Evolutionary conservation across 2,329 filamentous ascomycete genomes (phyloP), one percentile per base, ranked within the genome.

Genomic region (Colletotrichum sansevieriae): DNA sequence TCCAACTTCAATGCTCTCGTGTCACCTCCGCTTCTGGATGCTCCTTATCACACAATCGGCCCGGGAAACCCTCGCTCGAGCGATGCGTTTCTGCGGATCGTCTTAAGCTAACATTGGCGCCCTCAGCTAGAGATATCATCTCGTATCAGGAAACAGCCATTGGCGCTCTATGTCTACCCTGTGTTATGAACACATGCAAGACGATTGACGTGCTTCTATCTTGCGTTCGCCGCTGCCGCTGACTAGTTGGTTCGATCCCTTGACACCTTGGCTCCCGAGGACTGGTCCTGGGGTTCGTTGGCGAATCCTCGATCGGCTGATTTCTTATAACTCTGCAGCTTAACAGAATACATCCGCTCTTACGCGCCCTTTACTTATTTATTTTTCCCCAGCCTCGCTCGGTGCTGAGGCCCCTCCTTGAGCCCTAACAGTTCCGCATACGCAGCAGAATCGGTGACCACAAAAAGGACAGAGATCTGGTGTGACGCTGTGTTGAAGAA

Each of bases 401-500:
- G 29, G 47, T 44, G 11, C 25, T 43, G 43, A 41, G 7, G 43
- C 10, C 66, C 49, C 25, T 69, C 20, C 20, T 44, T 47, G 33
- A 22, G 20, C 43, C 41, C 62, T 25, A 55, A 41, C 20, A 65
- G 63, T 39, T 66, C 64, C 49, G 49, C 56, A 44, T 56, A 56
- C 56, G 25, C 41, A 29, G 29, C 35, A 61, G 35, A 65, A 55
- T 37, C 39, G 12, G 35, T 49, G 46, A 56, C 33, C 56, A 35
- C 11, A 57, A 49, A 66, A 66, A 33, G 43, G 55, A 22, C 49
- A 13, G 35, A 51, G 66, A 57, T 65, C 55, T 66, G 65, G 54
- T 66, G 35, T 46, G 56, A 66, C 66, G 49, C 62, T 57, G 51
- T 56, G 66, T 49, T 69, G 66, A 69, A 69, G 66, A 69, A 69